Base-by-base conservation (phyloP, 208 protist genomes). In the Acanthamoeba sp. region DNA sequence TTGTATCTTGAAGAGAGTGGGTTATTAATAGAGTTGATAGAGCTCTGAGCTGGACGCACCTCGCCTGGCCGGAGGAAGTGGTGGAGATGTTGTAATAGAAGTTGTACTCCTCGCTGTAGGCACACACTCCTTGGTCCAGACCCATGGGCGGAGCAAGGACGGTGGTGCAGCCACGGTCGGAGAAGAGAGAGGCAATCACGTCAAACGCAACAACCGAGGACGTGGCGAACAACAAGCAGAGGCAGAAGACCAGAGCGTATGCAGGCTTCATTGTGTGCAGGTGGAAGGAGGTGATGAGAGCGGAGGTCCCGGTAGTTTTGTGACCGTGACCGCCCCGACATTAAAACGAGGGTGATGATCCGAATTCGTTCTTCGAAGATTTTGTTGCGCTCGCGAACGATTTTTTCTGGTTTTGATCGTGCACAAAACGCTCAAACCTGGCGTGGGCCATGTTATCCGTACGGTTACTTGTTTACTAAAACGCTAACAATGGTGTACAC, bases 1-100 rank as follows among this genome's bases (percentile, higher is more conserved):
- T 55, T 85, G 76, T n/a, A 85, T 32, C 76, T 85, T 32, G 94
- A 5, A 93, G 62, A 32, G 38, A 93, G 52, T 52, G 14, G 32
- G 3, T 38, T 16, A 88, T 50, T 14, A 93, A 88, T 14, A 20
- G 88, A 55, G 34, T 52, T 38, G 38, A 93, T 48, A 10, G 10
- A 48, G 42, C 16, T 4, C 45, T 45, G 82, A 88, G 24, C 3
- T 40, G 59, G 5, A 93, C 18, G 10, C 36, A 78, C 69, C 69
- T 78, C 16, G 69, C 69, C 36, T 36, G 29, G 34, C 69, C 69
- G 16, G 69, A 36, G 29, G 62, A 71, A 12, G 69, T 78, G 69
- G 69, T 78, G 69, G 69, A 78, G 69, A 78, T 78, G 36, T 78
- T 78, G 36, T 78, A 78, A n/a, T 78, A 78, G 36, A 78, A 78